Conservation (phyloP, 495 filamentous ascomycete species). For the Talaromyces nanjingensis region DNA sequence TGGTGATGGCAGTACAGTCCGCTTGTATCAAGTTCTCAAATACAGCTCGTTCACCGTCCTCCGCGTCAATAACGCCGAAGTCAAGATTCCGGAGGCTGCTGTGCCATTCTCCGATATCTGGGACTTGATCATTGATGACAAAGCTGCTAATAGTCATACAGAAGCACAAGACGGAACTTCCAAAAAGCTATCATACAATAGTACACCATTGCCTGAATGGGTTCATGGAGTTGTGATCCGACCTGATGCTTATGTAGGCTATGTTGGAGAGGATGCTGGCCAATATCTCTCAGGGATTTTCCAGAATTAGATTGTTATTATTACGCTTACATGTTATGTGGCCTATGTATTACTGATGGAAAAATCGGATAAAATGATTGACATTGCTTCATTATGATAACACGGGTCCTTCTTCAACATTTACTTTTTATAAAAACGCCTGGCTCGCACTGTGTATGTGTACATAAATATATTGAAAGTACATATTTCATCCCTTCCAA, state of each 20-base stretch:
- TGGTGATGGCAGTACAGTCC: background rate
- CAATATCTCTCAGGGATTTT: conserved; percentile 1
- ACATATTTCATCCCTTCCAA: background rate
- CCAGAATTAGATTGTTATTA: background rate
- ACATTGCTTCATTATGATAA: background rate
- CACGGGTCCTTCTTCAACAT: no score
- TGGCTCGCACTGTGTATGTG: background rate
- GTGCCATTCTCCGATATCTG: background rate
- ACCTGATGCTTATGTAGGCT: background rate
- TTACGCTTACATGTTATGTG: background rate
- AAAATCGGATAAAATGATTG: background rate
- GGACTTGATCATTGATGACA: background rate
- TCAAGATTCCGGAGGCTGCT: background rate
- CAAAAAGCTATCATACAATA: background rate
- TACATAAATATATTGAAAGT: background rate
- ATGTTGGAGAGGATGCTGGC: background rate
- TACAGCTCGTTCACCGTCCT: background rate
- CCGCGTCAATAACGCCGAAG: background rate
- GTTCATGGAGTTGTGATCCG: background rate
- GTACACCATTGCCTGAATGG: background rate
- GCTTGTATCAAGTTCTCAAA: background rate
- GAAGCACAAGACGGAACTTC: background rate
- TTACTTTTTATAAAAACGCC: no score
- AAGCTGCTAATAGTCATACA: background rate
- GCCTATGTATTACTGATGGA: background rate